Percentiles rank a stretch among this genome's conserved stretches.
These are phyloP conservation scores for Saccharomyces eubayanus DNA, from an alignment of 805 yeast genomes.

Conservation along the genomic window DNA sequence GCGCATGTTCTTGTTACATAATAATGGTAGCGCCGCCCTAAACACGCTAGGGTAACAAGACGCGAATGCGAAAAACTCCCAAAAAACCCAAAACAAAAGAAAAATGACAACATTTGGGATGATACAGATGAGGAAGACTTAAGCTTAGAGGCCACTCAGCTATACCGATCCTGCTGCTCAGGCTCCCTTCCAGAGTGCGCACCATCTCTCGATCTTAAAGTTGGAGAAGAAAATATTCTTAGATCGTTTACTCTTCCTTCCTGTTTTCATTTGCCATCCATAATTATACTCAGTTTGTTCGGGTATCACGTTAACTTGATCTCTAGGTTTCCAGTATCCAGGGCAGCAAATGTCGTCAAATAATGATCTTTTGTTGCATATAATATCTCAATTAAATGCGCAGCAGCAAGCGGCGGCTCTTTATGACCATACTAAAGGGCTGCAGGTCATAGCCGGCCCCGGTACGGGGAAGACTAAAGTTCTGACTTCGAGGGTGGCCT, in stretches of 20 bases:
- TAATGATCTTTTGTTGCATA: neutral
- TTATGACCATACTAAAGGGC: constrained; percentile 33
- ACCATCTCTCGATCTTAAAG: neutral
- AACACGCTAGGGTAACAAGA: neutral
- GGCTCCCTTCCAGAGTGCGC: neutral
- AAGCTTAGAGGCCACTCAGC: neutral
- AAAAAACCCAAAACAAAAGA: neutral
- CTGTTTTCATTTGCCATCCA: neutral
- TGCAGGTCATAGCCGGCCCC: constrained; percentile 57
- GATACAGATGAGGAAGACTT: neutral
- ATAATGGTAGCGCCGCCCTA: neutral
- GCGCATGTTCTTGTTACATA: neutral
- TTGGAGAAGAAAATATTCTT: neutral
- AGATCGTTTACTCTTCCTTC: neutral
- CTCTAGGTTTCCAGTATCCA: neutral
- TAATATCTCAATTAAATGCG: constrained; percentile 25
- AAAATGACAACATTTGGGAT: neutral
- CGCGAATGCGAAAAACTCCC: neutral
- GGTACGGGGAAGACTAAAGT: constrained; percentile 81
- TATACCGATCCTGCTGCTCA: neutral
- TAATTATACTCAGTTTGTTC: neutral
- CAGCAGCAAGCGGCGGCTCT: constrained; percentile 40
- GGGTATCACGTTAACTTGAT: neutral
- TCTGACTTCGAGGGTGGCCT: constrained; percentile 68
- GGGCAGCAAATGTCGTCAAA: neutral